Evolutionary conservation across 1,284 basidiomycete species (phyloP).

Genomic region (Leccinum pachyderme): DNA sequence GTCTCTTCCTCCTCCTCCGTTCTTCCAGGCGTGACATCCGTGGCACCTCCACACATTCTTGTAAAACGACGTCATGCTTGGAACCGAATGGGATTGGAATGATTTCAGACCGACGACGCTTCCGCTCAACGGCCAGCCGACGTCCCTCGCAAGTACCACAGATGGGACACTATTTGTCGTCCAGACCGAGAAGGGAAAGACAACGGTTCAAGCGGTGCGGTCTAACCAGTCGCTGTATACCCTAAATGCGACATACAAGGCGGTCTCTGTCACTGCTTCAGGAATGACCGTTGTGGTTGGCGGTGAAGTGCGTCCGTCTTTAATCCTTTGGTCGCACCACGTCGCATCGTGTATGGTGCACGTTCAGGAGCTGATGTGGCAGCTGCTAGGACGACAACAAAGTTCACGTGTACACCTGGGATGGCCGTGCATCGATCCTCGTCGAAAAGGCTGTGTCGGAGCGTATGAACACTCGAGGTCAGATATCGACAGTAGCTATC

Average conservation of each 20-base stretch:
- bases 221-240: constrained; percentile 65
- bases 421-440: constrained; percentile 52
- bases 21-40: neutral
- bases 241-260: constrained; percentile 50
- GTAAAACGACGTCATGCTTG: neutral
- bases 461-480: constrained; percentile 57
- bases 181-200: constrained; percentile 42
- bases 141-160: constrained; percentile 55
- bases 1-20: constrained; percentile 23
- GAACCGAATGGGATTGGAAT: neutral
- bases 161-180: constrained; percentile 74
- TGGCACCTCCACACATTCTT: neutral
- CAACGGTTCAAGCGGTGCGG: constrained; percentile 65
- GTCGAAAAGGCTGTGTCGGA: constrained; percentile 57
- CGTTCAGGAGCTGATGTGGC: neutral
- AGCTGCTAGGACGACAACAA: constrained; percentile 59
- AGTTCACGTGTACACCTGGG: constrained; percentile 71
- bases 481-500: constrained; percentile 78
- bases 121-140: constrained; percentile 68
- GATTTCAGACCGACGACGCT: constrained; percentile 44
- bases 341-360: neutral
- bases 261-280: constrained; percentile 56
- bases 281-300: constrained; percentile 68
- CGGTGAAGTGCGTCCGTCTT: constrained; percentile 53
- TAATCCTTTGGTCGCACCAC: neutral